A percentile compares a stretch with the other conserved stretches of the same genome.
Evolutionary conservation across 176 grass and related monocot genomes (phyloP).

Genomic region (Musa schizocarpa): DNA sequence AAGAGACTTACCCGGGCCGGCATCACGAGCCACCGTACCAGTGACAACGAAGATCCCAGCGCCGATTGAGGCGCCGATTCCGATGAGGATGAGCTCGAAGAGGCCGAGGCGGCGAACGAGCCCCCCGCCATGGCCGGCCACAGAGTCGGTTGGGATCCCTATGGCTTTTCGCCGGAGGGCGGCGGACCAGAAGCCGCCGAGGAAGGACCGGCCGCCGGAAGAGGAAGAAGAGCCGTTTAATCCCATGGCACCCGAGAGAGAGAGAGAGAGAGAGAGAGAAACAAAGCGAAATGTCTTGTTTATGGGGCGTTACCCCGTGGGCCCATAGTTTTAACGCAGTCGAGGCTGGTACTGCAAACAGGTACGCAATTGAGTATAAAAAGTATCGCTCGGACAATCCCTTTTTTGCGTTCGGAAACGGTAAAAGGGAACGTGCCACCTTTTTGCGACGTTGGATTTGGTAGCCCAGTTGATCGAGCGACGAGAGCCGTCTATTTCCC

Average conservation of each 20-base stretch:
- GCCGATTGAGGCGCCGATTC: conserved; percentile 88
- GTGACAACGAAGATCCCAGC: conserved; percentile 94
- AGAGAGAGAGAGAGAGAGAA: neutral
- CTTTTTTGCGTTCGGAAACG: too few relatives aligned
- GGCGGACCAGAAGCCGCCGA: conserved; percentile 50
- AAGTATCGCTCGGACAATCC: too few relatives aligned
- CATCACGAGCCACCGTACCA: conserved; percentile 89
- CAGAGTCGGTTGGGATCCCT: conserved; percentile 11
- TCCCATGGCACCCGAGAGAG: neutral
- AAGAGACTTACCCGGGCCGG: conserved; percentile 55
- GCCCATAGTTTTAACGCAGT: too few relatives aligned
- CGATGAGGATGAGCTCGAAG: conserved; percentile 69
- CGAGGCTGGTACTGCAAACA: too few relatives aligned
- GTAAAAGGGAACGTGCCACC: too few relatives aligned
- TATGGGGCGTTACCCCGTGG: too few relatives aligned
- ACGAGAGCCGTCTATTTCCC: too few relatives aligned
- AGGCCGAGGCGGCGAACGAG: conserved; percentile 80
- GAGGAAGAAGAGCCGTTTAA: conserved; percentile 16
- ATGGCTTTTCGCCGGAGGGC: conserved; percentile 72
- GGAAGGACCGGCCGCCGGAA: conserved; percentile 23
- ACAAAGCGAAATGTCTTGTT: too few relatives aligned
- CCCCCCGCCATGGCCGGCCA: conserved; percentile 25
- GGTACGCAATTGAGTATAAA: too few relatives aligned
- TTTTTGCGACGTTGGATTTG: too few relatives aligned
- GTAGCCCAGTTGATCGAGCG: too few relatives aligned